A percentile compares a stretch with the other conserved stretches of the same genome.
These are phyloP conservation scores for Triticum urartu DNA, from an alignment of 176 grass and related monocot species.

Conservation along the genomic window DNA sequence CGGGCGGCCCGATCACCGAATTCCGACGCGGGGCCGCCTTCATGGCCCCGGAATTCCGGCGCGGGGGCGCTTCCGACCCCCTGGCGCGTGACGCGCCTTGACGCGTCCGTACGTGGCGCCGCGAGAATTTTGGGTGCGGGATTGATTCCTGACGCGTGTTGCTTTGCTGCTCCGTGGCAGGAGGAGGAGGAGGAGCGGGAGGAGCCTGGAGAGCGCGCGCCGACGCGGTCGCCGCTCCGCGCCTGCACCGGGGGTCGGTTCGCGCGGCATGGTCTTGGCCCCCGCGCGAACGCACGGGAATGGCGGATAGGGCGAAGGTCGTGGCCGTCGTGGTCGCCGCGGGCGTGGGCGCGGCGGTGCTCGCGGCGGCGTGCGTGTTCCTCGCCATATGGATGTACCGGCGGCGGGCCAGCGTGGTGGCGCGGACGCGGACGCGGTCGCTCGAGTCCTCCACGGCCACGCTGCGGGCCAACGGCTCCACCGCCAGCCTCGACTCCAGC, in stretches of 20 bases:
- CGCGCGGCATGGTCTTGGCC: slow-evolving; percentile 44
- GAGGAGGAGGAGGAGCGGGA: slow-evolving; percentile 5
- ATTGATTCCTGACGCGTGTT: background rate
- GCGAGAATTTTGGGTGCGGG: background rate
- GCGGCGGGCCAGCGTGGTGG: slow-evolving; percentile 24
- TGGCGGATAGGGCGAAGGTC: slow-evolving; percentile 32
- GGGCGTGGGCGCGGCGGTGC: slow-evolving; percentile 38
- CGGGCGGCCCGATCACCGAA: background rate
- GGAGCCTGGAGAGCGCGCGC: background rate
- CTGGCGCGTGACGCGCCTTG: background rate
- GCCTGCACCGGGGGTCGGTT: background rate
- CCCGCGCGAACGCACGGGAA: slow-evolving; percentile 27
- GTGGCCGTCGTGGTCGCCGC: slow-evolving; percentile 49
- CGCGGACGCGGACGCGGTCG: slow-evolving; percentile 30
- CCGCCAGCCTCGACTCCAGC: slow-evolving; percentile 49
- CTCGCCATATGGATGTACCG: slow-evolving; percentile 53
- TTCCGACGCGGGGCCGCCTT: background rate
- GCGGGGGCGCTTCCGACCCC: background rate
- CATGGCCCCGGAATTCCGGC: background rate
- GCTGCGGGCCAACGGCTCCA: slow-evolving; percentile 39
- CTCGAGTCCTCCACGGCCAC: slow-evolving; percentile 38
- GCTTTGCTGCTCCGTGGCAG: slow-evolving; percentile 6
- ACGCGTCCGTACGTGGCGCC: background rate
- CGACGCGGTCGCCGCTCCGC: background rate
- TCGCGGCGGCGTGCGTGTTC: slow-evolving; percentile 45